These are phyloP conservation scores for Theobroma cacao DNA, from an alignment of 345 rosid species.

Conservation along the genomic window DNA sequence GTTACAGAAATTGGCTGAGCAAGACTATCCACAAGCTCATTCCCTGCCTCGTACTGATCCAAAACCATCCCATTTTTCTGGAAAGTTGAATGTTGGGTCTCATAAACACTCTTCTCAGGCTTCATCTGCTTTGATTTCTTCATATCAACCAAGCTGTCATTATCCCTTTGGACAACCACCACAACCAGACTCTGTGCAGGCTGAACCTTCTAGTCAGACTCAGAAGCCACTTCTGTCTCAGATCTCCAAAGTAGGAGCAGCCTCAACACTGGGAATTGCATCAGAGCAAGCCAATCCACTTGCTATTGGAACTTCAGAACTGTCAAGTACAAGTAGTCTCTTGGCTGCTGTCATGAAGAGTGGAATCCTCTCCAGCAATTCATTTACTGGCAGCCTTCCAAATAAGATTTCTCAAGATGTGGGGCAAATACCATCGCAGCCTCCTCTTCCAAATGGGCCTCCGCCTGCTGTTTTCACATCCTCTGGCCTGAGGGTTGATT, in stretches of 20 bases:
- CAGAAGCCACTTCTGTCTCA: constrained; percentile 31
- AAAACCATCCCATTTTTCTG: constrained; percentile 47
- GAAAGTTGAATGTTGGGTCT: constrained; percentile 30
- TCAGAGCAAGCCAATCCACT: constrained; percentile 32
- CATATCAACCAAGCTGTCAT: constrained; percentile 28
- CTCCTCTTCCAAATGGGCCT: constrained; percentile 39
- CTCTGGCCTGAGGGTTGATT: constrained; percentile 29
- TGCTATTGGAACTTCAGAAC: constrained; percentile 39
- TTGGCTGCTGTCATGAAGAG: constrained; percentile 73
- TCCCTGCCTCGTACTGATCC: constrained; percentile 47
- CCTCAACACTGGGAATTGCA: constrained; percentile 28
- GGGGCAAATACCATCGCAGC: constrained; percentile 32
- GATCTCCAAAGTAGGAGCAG: constrained; percentile 35
- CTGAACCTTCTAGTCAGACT: constrained; percentile 41
- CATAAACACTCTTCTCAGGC: constrained; percentile 26
- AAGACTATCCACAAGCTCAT: constrained; percentile 32
- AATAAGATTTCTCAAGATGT: constrained; percentile 28
- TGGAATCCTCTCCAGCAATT: constrained; percentile 54
- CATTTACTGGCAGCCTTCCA: constrained; percentile 31
- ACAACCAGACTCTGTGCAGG: constrained; percentile 22
- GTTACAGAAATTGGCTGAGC: constrained; percentile 33
- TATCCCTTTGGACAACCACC: constrained; percentile 26
- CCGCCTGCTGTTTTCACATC: constrained; percentile 26
- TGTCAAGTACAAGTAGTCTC: constrained; percentile 58
- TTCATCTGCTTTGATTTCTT: constrained; percentile 25